Conservation (phyloP, 108 stramenopile genomes). For the Nitzschia sp. region DNA sequence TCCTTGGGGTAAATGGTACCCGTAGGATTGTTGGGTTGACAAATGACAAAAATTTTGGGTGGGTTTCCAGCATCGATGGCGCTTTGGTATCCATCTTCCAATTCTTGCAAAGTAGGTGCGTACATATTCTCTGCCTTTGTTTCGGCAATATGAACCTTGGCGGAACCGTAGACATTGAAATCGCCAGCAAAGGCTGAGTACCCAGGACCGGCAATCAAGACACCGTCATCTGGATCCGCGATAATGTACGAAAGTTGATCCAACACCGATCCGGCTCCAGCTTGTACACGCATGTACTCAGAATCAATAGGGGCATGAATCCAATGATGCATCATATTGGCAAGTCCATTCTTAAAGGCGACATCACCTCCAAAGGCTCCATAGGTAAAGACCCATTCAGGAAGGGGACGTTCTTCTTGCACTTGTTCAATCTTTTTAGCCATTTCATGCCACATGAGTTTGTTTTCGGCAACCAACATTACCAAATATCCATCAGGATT, state of each 20-base stretch:
- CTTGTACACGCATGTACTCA: slow-evolving; percentile 5
- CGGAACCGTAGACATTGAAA: slow-evolving; percentile 16
- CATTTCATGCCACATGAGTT: slow-evolving; percentile 24
- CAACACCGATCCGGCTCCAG: slow-evolving; percentile 28
- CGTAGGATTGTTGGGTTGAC: slow-evolving; percentile 36
- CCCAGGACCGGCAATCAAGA: slow-evolving; percentile 42
- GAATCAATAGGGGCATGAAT: slow-evolving; percentile 9
- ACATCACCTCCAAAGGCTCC: slow-evolving; percentile 7
- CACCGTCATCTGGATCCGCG: slow-evolving; percentile 38
- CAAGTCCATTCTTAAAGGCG: slow-evolving; percentile 9
- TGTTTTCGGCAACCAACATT: slow-evolving; percentile 28
- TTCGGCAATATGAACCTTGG: not conserved
- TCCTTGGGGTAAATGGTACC: slow-evolving; percentile 20
- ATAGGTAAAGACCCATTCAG: slow-evolving; percentile 23
- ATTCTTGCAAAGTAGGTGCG: slow-evolving; percentile 20
- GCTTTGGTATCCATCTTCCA: slow-evolving; percentile 4
- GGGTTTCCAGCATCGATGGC: slow-evolving; percentile 13
- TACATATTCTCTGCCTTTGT: slow-evolving; percentile 1
- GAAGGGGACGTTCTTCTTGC: slow-evolving; percentile 9
- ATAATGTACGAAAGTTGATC: slow-evolving; percentile 21
- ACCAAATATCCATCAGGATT: slow-evolving; percentile 30
- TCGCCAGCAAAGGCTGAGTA: slow-evolving; percentile 54
- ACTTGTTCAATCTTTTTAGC: slow-evolving; percentile 10
- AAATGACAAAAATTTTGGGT: slow-evolving; percentile 21
- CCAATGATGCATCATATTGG: slow-evolving; percentile 20